Base-by-base conservation (phyloP, 495 filamentous ascomycete genomes). In the Clavariopsis aquatica region DNA sequence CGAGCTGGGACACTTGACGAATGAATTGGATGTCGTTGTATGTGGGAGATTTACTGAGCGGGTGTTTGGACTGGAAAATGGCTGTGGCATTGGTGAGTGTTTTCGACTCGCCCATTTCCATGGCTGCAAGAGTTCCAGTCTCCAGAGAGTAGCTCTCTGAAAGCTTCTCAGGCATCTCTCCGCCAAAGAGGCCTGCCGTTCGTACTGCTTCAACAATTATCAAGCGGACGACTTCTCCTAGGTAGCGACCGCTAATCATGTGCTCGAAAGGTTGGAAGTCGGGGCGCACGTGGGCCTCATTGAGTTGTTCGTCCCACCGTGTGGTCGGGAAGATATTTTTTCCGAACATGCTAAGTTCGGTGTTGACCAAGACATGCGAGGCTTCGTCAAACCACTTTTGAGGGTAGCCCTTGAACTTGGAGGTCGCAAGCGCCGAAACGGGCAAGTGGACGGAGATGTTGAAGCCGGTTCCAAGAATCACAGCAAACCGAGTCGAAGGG, bases 51-150 rank as follows among this genome's bases (percentile, higher is more conserved):
- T 63, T 71, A 24, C 65, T 58, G 65, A 84, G 79, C 0, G 77
- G 76, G 66, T 87, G 82, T n/a, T 77, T 70, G 38, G 82, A 79
- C 53, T 82, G 76, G 31, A 88, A 76, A 8, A 82, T 71, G 0
- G 78, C 69, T 24, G 76, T 75, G 3, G 83, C 80, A 19, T 78
- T 64, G 0, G 78, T 63, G 8, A 87, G 71, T 10, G 71, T 74
- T 10, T 78, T 69, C 0, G 80, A 79, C 6, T 74, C 72, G 62
- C 87, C 86, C 83, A 75, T 73, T 73, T 87, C 81, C 20, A 89
- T 83, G n/a, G 75, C 57, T 15, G 85, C 85, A 20, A 89, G 67
- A 8, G 81, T 81, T 46, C 81, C 83, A 0, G 87, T 87, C 54
- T 86, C 83, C 45, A 89, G 76, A 0, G 82, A 78, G 68, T 89